A percentile compares a stretch with the other conserved stretches of the same genome.
These are phyloP conservation scores for Epichloe bromicola DNA, from an alignment of 2,329 filamentous ascomycete species.

Conservation along the genomic window DNA sequence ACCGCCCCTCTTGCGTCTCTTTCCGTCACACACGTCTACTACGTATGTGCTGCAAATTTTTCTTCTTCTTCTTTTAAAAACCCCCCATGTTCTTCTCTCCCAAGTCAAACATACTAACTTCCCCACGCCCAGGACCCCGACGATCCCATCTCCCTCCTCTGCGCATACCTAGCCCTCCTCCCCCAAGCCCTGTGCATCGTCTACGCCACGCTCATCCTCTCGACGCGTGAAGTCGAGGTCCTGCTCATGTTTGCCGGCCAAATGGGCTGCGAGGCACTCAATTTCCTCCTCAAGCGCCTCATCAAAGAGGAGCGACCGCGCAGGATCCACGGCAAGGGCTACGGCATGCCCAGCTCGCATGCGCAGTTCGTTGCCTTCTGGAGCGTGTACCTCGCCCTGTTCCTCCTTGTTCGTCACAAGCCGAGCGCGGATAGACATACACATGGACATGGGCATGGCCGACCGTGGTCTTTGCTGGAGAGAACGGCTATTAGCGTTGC, in stretches of 20 bases:
- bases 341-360: constrained; percentile 93
- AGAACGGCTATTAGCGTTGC: constrained; percentile 41
- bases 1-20: constrained; percentile 64
- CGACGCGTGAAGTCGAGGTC: constrained; percentile 81
- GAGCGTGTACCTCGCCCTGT: constrained; percentile 69
- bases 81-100: background rate
- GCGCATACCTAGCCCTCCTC: constrained; percentile 86
- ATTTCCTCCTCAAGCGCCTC: constrained; percentile 76
- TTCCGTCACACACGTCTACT: constrained; percentile 91
- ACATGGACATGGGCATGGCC: background rate
- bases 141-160: constrained; percentile 79
- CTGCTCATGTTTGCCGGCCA: constrained; percentile 84
- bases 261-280: constrained; percentile 79
- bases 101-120: background rate
- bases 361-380: constrained; percentile 93
- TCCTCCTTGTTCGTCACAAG: constrained; percentile 69
- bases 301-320: constrained; percentile 85
- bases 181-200: constrained; percentile 84
- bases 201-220: constrained; percentile 83
- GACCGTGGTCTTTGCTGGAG: constrained; percentile 47
- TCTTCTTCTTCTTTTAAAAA: background rate
- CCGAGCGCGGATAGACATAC: constrained; percentile 26
- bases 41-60: constrained; percentile 43
- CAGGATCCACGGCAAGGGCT: constrained; percentile 80
- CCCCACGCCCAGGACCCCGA: constrained; percentile 54